Evolutionary conservation across 306 rosid species (phyloP), one percentile per base, ranked within the genome.

Genomic region (Pachyrhizus erosus): DNA sequence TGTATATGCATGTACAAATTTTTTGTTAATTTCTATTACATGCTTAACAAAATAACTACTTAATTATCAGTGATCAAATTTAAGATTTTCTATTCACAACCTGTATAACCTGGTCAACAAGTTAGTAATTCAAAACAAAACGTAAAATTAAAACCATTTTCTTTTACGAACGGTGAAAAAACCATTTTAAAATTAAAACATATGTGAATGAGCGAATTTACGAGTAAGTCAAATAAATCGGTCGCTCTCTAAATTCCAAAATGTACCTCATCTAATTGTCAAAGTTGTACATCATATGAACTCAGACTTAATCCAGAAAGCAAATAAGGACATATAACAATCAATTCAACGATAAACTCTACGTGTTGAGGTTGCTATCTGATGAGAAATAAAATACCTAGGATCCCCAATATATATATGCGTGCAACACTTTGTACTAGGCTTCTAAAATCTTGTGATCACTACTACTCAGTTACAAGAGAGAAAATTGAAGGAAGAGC

Each of bases 401-500:
- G 34, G 73, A 15, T 20, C 58, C 58, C 70, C 33, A 54, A 26
- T 15, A 12, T 46, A 31, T 45, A 48, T 65, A 21, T 71, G 24
- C 3, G 31, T 3, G 31, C 31, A 27, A 27, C 31, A 27, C 31
- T 27, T 27, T 27, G 31, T 27, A 27, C 31, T 27, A 27, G 2
- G 31, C 31, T 27, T 27, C 31, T 27, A 27, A 27, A 27, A n/a
- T 9, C 10, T 26, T 27, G 43, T 58, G 27, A 40, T 10, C 46
- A 76, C n/a, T n/a, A n/a, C n/a, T n/a, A n/a, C 60, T 76, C 24
- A 27, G 31, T 72, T 23, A 27, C 10, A 76, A 42, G 46, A 73
- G 17, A 73, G 10, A 48, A 11, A 74, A 74, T 52, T 29, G 77
- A 40, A 80, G 62, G 24, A 55, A 70, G 61, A n/a, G n/a, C n/a